phyloP scores from a whole-genome alignment of 1,139 yeast species.

The Diutina neorugosa region DNA sequence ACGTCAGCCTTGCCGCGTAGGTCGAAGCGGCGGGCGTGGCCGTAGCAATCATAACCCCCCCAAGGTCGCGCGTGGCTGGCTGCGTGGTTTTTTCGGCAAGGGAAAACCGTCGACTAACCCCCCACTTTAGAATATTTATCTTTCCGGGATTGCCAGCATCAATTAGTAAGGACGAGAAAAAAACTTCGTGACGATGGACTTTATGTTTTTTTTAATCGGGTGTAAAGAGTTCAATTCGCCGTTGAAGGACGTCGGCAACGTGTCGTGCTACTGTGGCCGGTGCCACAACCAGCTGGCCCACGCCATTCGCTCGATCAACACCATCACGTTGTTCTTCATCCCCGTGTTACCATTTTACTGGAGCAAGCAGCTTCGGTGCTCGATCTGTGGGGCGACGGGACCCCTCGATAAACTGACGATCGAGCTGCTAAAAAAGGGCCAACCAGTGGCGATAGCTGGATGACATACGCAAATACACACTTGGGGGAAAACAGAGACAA shows the following conservation, averaged over 20 bases:
- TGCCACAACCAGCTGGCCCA: conserved; percentile 36
- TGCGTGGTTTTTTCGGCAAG: not conserved
- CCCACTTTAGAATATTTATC: not conserved
- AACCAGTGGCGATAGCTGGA: conserved; percentile 27
- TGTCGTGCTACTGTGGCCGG: conserved; percentile 18
- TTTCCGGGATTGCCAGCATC: not conserved
- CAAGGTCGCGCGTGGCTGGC: conserved; percentile 2
- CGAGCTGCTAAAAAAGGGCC: conserved; percentile 24
- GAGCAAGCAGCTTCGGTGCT: conserved; percentile 26
- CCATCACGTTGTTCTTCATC: conserved; percentile 33
- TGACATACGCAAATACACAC: not conserved
- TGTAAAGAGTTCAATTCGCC: conserved; percentile 8
- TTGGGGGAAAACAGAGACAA: not conserved
- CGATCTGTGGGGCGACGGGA: conserved; percentile 34
- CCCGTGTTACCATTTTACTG: conserved; percentile 34
- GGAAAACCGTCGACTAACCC: not conserved
- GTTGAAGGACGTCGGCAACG: conserved; percentile 8
- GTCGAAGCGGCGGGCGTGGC: not conserved
- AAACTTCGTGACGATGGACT: not conserved
- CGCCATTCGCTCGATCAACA: conserved; percentile 28
- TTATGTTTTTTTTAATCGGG: conserved; percentile 1
- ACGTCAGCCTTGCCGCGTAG: not conserved
- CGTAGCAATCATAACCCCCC: not conserved
- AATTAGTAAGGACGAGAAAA: not conserved
- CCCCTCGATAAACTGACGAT: conserved; percentile 20